Conservation (phyloP, 345 rosid species). For the Garcia nutans region DNA sequence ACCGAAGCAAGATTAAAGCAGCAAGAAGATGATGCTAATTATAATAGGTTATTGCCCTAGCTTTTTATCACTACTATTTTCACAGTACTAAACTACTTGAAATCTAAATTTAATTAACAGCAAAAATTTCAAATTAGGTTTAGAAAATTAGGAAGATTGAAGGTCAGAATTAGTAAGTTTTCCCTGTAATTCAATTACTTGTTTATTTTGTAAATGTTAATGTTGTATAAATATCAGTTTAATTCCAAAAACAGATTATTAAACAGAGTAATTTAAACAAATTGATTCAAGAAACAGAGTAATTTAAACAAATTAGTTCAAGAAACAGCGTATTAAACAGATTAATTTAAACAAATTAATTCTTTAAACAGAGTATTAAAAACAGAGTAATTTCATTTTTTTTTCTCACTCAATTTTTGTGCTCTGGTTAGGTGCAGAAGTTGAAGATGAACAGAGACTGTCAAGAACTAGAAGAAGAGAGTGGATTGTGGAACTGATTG, state of each 20-base stretch:
- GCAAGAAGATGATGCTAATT: constrained; percentile 43
- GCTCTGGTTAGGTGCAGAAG: background rate
- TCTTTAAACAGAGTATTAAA: too few relatives aligned
- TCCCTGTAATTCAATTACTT: background rate
- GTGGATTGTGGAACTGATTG: background rate
- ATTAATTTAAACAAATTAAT: too few relatives aligned
- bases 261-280: too few relatives aligned
- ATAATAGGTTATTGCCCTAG: constrained; percentile 47
- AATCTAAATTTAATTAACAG: too few relatives aligned
- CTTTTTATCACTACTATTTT: background rate
- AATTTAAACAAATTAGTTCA: too few relatives aligned
- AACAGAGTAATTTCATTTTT: too few relatives aligned
- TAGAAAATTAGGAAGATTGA: background rate
- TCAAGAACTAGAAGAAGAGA: too few relatives aligned
- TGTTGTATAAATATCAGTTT: background rate
- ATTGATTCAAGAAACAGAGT: too few relatives aligned
- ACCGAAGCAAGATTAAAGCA: constrained; percentile 43
- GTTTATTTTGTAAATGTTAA: background rate
- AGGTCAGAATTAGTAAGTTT: background rate
- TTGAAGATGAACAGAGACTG: background rate
- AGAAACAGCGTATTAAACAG: too few relatives aligned
- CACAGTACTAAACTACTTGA: background rate
- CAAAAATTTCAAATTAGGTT: background rate
- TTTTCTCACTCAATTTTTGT: background rate
- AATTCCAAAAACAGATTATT: too few relatives aligned